Conservation (phyloP, 768 basidiomycete genomes). For the Leccinum imitatum region DNA sequence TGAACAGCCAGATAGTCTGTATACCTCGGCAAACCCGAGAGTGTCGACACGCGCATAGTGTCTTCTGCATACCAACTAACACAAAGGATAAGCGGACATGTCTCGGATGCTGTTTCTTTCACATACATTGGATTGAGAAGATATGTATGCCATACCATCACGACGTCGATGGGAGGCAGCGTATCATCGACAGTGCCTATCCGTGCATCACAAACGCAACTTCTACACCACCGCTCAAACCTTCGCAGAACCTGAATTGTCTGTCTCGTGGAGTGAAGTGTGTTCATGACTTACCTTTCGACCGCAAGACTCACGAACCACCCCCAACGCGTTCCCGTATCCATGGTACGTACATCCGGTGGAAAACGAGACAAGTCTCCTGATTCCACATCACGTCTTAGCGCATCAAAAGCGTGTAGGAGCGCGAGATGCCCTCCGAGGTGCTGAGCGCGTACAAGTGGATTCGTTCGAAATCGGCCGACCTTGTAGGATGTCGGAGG, state of each 20-base stretch:
- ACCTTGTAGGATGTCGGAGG: neutral
- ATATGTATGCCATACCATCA: constrained; percentile 40
- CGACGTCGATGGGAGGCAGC: constrained; percentile 36
- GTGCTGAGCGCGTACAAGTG: constrained; percentile 21
- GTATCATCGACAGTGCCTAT: constrained; percentile 1
- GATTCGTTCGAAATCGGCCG: neutral
- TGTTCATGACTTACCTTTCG: constrained; percentile 24
- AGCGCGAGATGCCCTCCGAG: constrained; percentile 30
- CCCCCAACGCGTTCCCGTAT: constrained; percentile 29
- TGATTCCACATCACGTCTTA: constrained; percentile 21
- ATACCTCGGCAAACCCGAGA: too few relatives aligned
- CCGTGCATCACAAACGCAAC: neutral
- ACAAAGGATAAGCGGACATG: too few relatives aligned
- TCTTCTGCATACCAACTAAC: too few relatives aligned
- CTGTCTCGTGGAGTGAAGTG: neutral
- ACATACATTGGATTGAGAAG: constrained; percentile 34
- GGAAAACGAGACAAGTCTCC: constrained; percentile 14
- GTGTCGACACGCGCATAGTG: too few relatives aligned
- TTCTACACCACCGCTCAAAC: constrained; percentile 36
- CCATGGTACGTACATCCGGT: constrained; percentile 8
- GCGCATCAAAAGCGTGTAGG: constrained; percentile 25
- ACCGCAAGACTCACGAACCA: constrained; percentile 39
- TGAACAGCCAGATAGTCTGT: too few relatives aligned
- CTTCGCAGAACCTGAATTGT: constrained; percentile 10
- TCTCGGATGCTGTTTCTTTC: neutral